A percentile compares a stretch with the other conserved stretches of the same genome.
Conservation (phyloP, 2,329 filamentous ascomycete genomes). For the Arthrobotrys iridis region DNA sequence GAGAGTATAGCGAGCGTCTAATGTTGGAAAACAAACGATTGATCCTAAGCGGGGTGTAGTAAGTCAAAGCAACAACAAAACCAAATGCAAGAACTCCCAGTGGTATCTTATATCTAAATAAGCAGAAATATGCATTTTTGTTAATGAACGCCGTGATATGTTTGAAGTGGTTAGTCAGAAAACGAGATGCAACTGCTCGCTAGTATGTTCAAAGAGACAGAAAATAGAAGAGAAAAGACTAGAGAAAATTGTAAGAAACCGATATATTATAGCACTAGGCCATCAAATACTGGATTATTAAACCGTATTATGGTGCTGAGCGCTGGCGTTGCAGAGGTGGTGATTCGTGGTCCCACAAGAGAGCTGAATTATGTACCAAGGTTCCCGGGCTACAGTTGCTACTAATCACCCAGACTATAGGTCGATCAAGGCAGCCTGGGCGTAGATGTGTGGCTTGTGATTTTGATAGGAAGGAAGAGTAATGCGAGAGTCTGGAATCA, state of each 20-base stretch:
- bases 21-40: constrained; percentile 18
- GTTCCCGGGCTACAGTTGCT: not conserved
- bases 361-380: not conserved
- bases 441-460: constrained; percentile 47
- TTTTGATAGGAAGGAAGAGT: constrained; percentile 45
- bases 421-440: constrained; percentile 47
- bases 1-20: constrained; percentile 28
- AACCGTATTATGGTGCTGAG: not conserved
- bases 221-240: not conserved
- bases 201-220: constrained; percentile 20
- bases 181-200: constrained; percentile 33
- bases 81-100: constrained; percentile 29
- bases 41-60: not conserved
- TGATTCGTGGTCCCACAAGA: not conserved
- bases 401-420: constrained; percentile 27
- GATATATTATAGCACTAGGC: not conserved
- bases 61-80: constrained; percentile 1
- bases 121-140: constrained; percentile 12
- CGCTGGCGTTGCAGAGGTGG: not conserved
- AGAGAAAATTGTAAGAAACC: not conserved
- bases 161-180: constrained; percentile 4
- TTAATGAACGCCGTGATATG: constrained; percentile 42
- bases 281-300: not conserved
- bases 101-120: constrained; percentile 50
- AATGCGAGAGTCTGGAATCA: constrained; percentile 54